Base-by-base conservation (phyloP, 495 filamentous ascomycete species). In the Penicillium antarcticum region DNA sequence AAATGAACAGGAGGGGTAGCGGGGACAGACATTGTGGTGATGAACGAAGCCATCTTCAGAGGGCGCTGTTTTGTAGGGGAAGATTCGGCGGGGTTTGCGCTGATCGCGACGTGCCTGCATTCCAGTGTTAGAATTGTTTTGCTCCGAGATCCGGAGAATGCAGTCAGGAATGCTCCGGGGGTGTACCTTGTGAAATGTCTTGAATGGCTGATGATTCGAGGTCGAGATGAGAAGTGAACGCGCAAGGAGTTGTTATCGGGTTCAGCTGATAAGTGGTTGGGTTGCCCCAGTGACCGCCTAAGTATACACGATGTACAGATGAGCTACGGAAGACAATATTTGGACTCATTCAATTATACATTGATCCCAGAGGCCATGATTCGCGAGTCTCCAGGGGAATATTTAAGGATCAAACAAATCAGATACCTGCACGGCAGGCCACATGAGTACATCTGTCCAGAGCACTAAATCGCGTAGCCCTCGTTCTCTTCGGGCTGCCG, bases 1-100 rank as follows among this genome's bases (percentile, higher is more conserved):
- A 65, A 48, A 67, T 63, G 60, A 51, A 60, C 62, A 48, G 59
- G 39, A 58, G 67, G 70, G 53, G 56, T 51, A 58, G 60, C 47
- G 66, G 71, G 71, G 52, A 85, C 83, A 60, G 80, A 87, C 83
- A 87, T 87, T 67, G 83, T 87, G 56, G 79, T 84, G 69, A 86
- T 83, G 71, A 87, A 83, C 47, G 83, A 84, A 66, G 81, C 73
- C 83, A 86, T 86, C 26, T 46, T 72, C 42, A 47, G 43, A 44
- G 39, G 23, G 31, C 42, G 46, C 48, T 40, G 21, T 2, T 49
- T 38, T 44, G 42, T 45, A 34, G 32, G 36, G 45, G 36, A 47
- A 39, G 50, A 47, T 50, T 58, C 43, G 58, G 49, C 52, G 49
- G 53, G 56, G 41, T 39, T 33, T 39, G 52, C 45, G 62, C 55